A percentile compares a stretch with the other conserved stretches of the same genome.
Evolutionary conservation across 345 rosid species (phyloP).

Genomic region (Salix exigua): DNA sequence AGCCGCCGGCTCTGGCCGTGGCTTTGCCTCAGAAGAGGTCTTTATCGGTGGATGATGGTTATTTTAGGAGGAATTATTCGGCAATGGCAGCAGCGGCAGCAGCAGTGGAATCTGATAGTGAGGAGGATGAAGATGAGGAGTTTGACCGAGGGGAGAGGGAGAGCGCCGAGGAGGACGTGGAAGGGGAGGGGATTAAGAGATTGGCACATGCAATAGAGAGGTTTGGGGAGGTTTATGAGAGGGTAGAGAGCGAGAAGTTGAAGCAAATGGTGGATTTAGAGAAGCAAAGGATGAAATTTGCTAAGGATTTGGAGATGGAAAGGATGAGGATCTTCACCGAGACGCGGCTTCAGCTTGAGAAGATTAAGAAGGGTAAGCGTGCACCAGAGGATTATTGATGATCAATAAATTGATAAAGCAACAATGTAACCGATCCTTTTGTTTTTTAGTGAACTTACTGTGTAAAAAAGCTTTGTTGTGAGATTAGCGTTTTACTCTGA

Average conservation of each 20-base stretch:
- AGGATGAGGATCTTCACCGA: slow-evolving; percentile 92
- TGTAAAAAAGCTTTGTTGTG: slow-evolving; percentile 10
- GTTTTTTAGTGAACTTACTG: not conserved
- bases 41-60: slow-evolving; percentile 38
- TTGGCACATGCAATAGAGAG: slow-evolving; percentile 70
- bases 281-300: slow-evolving; percentile 95
- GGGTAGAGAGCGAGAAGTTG: slow-evolving; percentile 78
- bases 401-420: not conserved
- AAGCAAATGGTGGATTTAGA: slow-evolving; percentile 97
- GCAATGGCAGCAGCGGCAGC: slow-evolving; percentile 86
- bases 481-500: slow-evolving; percentile 13
- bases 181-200: slow-evolving; percentile 52
- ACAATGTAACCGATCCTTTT: not conserved
- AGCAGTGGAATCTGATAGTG: slow-evolving; percentile 45
- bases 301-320: slow-evolving; percentile 92
- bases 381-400: slow-evolving; percentile 27
- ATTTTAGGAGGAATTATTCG: slow-evolving; percentile 65
- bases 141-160: slow-evolving; percentile 30
- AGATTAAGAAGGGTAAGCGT: slow-evolving; percentile 63
- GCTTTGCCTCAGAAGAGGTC: slow-evolving; percentile 71
- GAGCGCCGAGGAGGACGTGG: slow-evolving; percentile 27
- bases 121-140: slow-evolving; percentile 45
- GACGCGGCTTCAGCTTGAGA: slow-evolving; percentile 88
- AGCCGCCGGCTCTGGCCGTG: slow-evolving; percentile 38
- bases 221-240: slow-evolving; percentile 81